phyloP scores from a whole-genome alignment of 805 yeast species.

The Lachancea meyersii region DNA sequence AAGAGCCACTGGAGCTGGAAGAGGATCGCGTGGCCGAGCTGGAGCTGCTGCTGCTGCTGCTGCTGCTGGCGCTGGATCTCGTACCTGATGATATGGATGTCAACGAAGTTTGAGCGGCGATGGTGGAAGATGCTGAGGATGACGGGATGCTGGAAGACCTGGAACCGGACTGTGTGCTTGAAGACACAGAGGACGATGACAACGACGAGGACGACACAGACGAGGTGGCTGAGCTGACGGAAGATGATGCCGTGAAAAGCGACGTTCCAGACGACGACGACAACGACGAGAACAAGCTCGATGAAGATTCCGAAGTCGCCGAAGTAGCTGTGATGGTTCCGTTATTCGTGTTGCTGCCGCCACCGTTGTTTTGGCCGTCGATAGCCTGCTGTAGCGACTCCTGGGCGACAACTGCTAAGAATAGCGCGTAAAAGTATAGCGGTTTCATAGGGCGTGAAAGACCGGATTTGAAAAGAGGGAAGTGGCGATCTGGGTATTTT shows the following conservation, averaged over 20 bases:
- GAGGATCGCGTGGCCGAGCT: constrained; percentile 10
- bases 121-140: constrained; percentile 3
- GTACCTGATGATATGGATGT: constrained; percentile 8
- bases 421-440: constrained; percentile 5
- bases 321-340: constrained; percentile 6
- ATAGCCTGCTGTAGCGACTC: constrained; percentile 8
- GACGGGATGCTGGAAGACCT: no score
- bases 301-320: background rate
- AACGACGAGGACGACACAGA: background rate
- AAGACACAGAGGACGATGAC: background rate
- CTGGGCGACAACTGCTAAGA: constrained; percentile 9
- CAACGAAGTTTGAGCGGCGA: constrained; percentile 14
- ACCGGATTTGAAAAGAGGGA: background rate
- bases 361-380: background rate
- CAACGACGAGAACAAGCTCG: constrained; percentile 1
- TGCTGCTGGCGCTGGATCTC: no score
- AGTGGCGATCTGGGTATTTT: no score
- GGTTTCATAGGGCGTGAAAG: background rate
- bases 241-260: background rate
- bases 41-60: constrained; percentile 7
- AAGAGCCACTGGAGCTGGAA: no score
- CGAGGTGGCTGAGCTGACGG: background rate
- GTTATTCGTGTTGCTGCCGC: constrained; percentile 1
- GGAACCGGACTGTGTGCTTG: no score
- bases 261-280: background rate